Percentiles rank a stretch among this genome's conserved stretches.
Evolutionary conservation across 1,284 basidiomycete species (phyloP).

Genomic region (Mixia osmundae): DNA sequence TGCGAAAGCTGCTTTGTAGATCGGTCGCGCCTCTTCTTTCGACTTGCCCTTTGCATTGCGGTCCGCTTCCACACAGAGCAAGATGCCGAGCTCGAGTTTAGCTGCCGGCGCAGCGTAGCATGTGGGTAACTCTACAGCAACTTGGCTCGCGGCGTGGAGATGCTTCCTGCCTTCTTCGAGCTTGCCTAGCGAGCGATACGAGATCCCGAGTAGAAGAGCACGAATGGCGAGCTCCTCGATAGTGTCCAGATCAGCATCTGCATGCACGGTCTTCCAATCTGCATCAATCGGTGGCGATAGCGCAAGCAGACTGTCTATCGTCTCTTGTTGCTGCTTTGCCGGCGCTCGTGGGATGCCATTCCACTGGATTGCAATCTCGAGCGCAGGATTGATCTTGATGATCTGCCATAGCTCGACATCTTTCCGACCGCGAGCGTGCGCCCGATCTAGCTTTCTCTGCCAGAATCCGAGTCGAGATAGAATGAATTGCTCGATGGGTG

Average conservation of each 20-base stretch:
- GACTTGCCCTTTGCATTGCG: too few relatives aligned
- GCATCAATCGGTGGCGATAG: neutral
- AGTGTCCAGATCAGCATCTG: constrained; percentile 12
- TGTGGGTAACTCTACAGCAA: constrained; percentile 8
- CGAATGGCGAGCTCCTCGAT: constrained; percentile 13
- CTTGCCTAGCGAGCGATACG: constrained; percentile 11
- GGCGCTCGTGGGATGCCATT: constrained; percentile 1
- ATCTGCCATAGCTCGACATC: constrained; percentile 11
- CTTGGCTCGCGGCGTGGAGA: constrained; percentile 4
- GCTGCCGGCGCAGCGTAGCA: constrained; percentile 12
- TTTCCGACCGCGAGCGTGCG: too few relatives aligned
- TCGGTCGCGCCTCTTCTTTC: neutral
- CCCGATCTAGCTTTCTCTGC: too few relatives aligned
- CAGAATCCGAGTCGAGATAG: too few relatives aligned
- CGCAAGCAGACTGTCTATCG: constrained; percentile 1
- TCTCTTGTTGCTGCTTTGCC: neutral
- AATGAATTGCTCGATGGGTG: too few relatives aligned
- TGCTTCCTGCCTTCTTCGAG: constrained; percentile 3
- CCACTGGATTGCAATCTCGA: constrained; percentile 15
- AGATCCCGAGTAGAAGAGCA: constrained; percentile 13
- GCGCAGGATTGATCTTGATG: constrained; percentile 11
- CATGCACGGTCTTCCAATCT: too few relatives aligned
- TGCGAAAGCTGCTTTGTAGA: constrained; percentile 8
- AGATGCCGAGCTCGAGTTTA: constrained; percentile 9
- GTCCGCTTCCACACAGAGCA: constrained; percentile 11